Conservation (phyloP, 352 stramenopile species). For the Salisapilia sapeloensis region DNA sequence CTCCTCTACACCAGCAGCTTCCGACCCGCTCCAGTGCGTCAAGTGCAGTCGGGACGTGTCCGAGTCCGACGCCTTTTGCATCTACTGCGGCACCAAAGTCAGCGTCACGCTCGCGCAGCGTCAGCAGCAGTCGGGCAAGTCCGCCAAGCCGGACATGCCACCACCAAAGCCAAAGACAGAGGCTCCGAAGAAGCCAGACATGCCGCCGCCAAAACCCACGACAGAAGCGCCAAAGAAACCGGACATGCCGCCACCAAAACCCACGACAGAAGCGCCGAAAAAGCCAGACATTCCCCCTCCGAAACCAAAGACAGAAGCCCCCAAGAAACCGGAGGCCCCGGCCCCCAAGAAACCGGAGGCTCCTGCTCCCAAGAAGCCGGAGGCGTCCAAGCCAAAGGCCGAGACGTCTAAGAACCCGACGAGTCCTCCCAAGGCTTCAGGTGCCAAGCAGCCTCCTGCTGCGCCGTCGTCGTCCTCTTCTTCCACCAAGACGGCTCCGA, state of each 20-base stretch:
- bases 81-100: constrained; percentile 79
- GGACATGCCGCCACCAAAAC: not conserved
- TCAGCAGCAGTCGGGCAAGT: constrained; percentile 10
- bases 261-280: not conserved
- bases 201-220: not conserved
- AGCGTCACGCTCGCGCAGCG: constrained; percentile 40
- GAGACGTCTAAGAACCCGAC: too few relatives aligned
- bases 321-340: too few relatives aligned
- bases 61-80: constrained; percentile 66
- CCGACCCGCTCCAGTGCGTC: constrained; percentile 34
- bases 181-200: not conserved
- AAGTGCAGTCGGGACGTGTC: constrained; percentile 64
- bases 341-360: too few relatives aligned
- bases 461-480: too few relatives aligned
- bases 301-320: not conserved
- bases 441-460: too few relatives aligned
- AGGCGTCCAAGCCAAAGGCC: too few relatives aligned
- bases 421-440: too few relatives aligned
- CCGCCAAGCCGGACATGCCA: constrained; percentile 2
- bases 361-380: too few relatives aligned
- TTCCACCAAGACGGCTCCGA: too few relatives aligned
- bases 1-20: constrained; percentile 6
- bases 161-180: constrained; percentile 1
- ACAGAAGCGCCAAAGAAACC: not conserved
- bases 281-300: too few relatives aligned